These are phyloP conservation scores for Grosmannia huntii DNA, from an alignment of 2,329 filamentous ascomycete species.

Conservation along the genomic window DNA sequence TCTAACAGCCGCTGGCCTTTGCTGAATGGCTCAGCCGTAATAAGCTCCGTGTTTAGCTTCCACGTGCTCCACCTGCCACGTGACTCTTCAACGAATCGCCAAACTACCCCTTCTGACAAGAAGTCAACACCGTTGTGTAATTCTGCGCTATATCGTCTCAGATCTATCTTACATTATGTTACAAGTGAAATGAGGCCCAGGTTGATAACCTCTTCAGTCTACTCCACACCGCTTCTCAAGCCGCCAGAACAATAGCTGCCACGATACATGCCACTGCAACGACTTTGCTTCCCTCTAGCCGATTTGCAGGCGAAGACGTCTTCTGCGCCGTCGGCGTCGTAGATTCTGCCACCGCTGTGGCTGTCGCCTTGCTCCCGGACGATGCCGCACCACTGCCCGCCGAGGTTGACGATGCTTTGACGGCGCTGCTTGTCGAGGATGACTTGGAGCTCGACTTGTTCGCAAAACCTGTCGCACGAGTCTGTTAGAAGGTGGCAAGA, in stretches of 20 bases:
- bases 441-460: neutral
- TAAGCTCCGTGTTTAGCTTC: neutral
- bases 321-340: conserved; percentile 15
- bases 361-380: conserved; percentile 24
- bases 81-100: neutral
- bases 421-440: neutral
- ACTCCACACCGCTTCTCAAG: neutral
- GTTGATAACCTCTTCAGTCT: neutral
- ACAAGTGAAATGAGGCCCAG: neutral
- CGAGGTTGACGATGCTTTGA: neutral
- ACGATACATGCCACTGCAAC: conserved; percentile 14
- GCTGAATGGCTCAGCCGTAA: neutral
- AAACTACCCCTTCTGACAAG: neutral
- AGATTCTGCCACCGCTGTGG: conserved; percentile 14
- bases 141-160: neutral
- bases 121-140: neutral
- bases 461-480: conserved; percentile 5
- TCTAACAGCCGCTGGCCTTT: neutral
- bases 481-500: neutral
- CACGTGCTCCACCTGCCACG: neutral
- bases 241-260: conserved; percentile 14
- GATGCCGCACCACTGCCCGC: conserved; percentile 11
- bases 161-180: neutral
- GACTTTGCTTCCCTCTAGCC: conserved; percentile 12
- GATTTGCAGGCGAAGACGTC: conserved; percentile 14